These are phyloP conservation scores for Epichloe baconii DNA, from an alignment of 2,329 filamentous ascomycete genomes.

Conservation along the genomic window DNA sequence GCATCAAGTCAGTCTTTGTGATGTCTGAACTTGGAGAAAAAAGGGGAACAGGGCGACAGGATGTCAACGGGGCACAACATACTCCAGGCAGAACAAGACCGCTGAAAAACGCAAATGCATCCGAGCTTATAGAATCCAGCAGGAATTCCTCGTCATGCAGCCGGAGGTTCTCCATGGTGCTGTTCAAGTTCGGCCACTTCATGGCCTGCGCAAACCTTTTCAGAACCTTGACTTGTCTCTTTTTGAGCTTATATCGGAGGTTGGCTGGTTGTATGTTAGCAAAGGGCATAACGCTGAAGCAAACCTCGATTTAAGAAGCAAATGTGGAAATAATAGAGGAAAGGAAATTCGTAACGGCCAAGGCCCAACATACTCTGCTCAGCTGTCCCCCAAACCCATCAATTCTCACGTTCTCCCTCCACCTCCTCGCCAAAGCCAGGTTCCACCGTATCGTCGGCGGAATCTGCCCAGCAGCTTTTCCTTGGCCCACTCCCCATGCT, in stretches of 20 bases:
- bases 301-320: background rate
- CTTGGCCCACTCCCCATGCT: conserved; percentile 50
- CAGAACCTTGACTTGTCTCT: conserved; percentile 54
- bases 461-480: conserved; percentile 50
- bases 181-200: conserved; percentile 63
- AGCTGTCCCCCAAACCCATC: conserved; percentile 42
- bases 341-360: background rate
- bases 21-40: background rate
- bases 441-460: conserved; percentile 62
- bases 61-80: conserved; percentile 18
- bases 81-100: conserved; percentile 59
- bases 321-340: background rate
- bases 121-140: conserved; percentile 49
- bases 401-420: conserved; percentile 57
- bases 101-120: conserved; percentile 66
- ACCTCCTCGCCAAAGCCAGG: conserved; percentile 58
- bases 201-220: conserved; percentile 56
- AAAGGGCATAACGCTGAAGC: background rate
- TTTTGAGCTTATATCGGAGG: conserved; percentile 52
- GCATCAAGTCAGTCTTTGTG: conserved; percentile 2
- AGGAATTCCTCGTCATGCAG: conserved; percentile 44
- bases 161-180: conserved; percentile 49
- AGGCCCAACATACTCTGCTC: conserved; percentile 31
- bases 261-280: conserved; percentile 27
- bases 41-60: background rate